Conservation (phyloP, 805 yeast genomes). For the Naumovozyma dairenensis region DNA sequence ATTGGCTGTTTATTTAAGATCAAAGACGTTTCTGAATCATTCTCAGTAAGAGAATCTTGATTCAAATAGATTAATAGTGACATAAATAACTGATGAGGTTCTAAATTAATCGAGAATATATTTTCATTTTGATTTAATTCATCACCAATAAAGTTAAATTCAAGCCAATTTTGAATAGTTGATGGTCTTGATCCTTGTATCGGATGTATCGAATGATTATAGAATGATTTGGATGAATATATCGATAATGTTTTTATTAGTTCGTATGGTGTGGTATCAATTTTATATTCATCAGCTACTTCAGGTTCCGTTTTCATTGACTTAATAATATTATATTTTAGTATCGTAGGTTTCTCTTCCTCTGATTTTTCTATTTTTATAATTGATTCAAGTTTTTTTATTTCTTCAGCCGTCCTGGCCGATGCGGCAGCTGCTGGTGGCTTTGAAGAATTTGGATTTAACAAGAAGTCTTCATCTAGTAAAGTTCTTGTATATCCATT, state of each 20-base stretch:
- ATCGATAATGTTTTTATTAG: conserved; percentile 19
- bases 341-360: conserved; percentile 15
- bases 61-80: conserved; percentile 17
- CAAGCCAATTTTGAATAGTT: conserved; percentile 24
- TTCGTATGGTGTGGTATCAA: conserved; percentile 15
- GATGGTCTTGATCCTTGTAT: conserved; percentile 24
- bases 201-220: conserved; percentile 24
- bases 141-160: conserved; percentile 21
- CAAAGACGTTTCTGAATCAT: conserved; percentile 6
- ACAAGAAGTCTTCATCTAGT: conserved; percentile 23
- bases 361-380: background rate
- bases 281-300: conserved; percentile 15
- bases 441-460: conserved; percentile 14
- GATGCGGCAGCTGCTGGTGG: conserved; percentile 1
- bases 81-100: conserved; percentile 24
- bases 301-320: conserved; percentile 16
- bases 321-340: conserved; percentile 23
- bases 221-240: conserved; percentile 19
- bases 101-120: conserved; percentile 20
- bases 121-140: conserved; percentile 21
- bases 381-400: background rate
- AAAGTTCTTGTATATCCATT: conserved; percentile 26
- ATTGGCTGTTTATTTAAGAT: conserved; percentile 19
- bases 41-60: too few species aligned
- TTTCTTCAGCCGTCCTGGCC: background rate